phyloP scores from a whole-genome alignment of 441 rosid species.

The Euphorbia schlechtendalii region DNA sequence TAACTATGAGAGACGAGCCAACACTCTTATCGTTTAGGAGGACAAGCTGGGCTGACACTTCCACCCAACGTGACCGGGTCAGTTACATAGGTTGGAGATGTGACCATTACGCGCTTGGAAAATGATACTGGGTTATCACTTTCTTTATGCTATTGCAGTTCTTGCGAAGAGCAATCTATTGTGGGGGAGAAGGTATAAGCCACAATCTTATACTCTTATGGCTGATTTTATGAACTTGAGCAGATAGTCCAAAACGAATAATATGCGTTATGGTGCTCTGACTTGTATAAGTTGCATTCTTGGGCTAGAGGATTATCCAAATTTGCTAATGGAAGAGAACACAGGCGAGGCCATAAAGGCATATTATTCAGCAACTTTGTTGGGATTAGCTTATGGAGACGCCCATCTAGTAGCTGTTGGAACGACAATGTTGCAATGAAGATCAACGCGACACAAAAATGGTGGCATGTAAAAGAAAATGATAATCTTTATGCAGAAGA shows the following conservation, averaged over 20 bases:
- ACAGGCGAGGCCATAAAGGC: constrained; percentile 93
- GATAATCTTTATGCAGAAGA: constrained; percentile 49
- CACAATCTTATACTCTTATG: constrained; percentile 75
- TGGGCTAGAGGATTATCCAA: constrained; percentile 96
- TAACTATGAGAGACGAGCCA: too few relatives aligned
- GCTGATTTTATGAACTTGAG: constrained; percentile 82
- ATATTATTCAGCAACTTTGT: constrained; percentile 77
- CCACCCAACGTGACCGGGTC: too few relatives aligned
- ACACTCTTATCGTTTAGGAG: too few relatives aligned
- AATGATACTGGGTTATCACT: constrained; percentile 83
- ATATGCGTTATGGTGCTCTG: constrained; percentile 76
- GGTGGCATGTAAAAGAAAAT: constrained; percentile 84
- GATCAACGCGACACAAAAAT: constrained; percentile 75
- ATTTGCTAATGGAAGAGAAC: constrained; percentile 78
- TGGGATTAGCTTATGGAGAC: constrained; percentile 91
- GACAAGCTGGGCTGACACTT: too few relatives aligned
- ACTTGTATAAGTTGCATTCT: constrained; percentile 77
- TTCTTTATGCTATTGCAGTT: constrained; percentile 81
- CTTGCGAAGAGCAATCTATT: constrained; percentile 69
- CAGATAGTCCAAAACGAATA: constrained; percentile 37
- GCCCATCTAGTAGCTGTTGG: constrained; percentile 61
- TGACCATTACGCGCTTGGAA: too few relatives aligned
- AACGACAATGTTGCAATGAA: constrained; percentile 70
- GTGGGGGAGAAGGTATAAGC: constrained; percentile 79
- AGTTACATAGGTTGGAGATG: too few relatives aligned